Conservation (phyloP, 1,139 yeast species). For the Lodderomyces metapsilosis region DNA sequence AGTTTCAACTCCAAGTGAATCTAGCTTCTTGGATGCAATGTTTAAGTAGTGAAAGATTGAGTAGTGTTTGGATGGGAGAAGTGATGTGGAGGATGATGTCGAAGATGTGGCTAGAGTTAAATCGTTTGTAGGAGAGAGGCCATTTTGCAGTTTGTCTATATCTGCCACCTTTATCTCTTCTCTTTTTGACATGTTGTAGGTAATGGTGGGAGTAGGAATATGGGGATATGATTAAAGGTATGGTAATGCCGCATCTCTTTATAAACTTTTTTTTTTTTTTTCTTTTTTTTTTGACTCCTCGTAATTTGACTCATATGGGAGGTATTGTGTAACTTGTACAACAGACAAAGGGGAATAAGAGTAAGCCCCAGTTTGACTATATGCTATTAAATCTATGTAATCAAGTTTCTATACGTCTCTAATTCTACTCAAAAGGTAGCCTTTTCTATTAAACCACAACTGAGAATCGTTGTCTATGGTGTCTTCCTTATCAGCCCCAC, state of each 20-base stretch:
- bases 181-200: neutral
- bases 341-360: no score
- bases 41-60: conserved; percentile 11
- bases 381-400: neutral
- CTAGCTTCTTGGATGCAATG: conserved; percentile 28
- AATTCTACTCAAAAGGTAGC: conserved; percentile 30
- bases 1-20: conserved; percentile 61
- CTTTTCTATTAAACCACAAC: conserved; percentile 39
- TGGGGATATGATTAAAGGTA: neutral
- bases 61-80: neutral
- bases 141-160: neutral
- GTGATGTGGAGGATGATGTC: conserved; percentile 5
- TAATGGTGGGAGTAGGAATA: neutral
- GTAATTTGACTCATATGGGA: neutral
- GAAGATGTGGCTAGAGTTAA: conserved; percentile 1
- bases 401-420: conserved; percentile 15
- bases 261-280: neutral
- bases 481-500: neutral
- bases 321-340: neutral
- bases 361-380: no score
- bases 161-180: neutral
- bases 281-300: neutral
- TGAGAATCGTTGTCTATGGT: conserved; percentile 19
- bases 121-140: neutral
- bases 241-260: neutral